Conservation (phyloP, 2,329 filamentous ascomycete species). For the Colletotrichum horii region DNA sequence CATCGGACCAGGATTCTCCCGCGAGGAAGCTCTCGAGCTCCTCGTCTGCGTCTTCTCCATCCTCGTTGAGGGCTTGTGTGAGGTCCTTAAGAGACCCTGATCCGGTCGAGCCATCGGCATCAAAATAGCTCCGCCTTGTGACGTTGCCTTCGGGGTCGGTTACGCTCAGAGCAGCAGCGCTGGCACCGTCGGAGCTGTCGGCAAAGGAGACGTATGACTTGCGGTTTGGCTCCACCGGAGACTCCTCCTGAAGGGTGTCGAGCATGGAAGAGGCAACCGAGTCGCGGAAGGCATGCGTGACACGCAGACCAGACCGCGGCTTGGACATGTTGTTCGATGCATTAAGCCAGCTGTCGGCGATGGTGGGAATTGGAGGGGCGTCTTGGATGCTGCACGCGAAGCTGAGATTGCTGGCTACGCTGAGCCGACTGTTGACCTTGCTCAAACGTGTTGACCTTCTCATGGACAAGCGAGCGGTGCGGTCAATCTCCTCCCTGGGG, state of each 20-base stretch:
- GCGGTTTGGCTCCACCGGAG: slow-evolving; percentile 82
- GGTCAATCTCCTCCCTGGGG: slow-evolving; percentile 91
- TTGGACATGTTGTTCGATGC: slow-evolving; percentile 60
- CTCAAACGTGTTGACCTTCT: slow-evolving; percentile 89
- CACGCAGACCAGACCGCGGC: slow-evolving; percentile 43
- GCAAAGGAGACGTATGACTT: slow-evolving; percentile 95
- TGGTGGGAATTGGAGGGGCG: slow-evolving; percentile 92
- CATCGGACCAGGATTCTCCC: slow-evolving; percentile 92
- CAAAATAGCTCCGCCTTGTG: slow-evolving; percentile 80
- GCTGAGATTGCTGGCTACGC: slow-evolving; percentile 92
- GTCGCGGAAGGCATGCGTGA: slow-evolving; percentile 75
- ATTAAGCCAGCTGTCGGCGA: slow-evolving; percentile 90
- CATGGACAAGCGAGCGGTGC: slow-evolving; percentile 91
- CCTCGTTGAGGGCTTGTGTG: slow-evolving; percentile 83
- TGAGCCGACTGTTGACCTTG: slow-evolving; percentile 89
- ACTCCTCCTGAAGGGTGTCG: slow-evolving; percentile 90
- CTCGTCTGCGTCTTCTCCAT: slow-evolving; percentile 90
- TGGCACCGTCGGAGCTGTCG: slow-evolving; percentile 74
- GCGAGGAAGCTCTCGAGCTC: slow-evolving; percentile 89
- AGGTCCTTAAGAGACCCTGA: slow-evolving; percentile 82
- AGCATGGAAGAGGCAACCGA: slow-evolving; percentile 89
- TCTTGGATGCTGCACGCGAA: slow-evolving; percentile 91
- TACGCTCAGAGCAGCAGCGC: slow-evolving; percentile 61
- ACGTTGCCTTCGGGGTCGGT: slow-evolving; percentile 79
- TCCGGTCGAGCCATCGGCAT: slow-evolving; percentile 76